Evolutionary conservation across 345 rosid species (phyloP), one percentile per base, ranked within the genome.

Genomic region (Acer saccharum): DNA sequence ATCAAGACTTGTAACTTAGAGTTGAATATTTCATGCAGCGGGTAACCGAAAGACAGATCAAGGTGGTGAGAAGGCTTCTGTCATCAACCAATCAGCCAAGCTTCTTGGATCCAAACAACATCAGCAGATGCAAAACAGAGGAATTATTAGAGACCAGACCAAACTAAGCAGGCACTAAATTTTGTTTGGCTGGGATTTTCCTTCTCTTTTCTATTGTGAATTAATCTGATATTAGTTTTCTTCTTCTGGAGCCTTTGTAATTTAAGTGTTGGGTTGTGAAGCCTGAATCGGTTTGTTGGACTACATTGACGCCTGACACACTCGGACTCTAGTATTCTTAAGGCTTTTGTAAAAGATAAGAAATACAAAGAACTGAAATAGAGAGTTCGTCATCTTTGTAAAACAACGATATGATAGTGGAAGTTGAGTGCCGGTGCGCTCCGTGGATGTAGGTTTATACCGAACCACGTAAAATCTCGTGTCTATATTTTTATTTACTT

Each of bases 51-150:
- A 84, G 63, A 71, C 94, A 87, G 84, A 80, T 86, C 88, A 75
- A 86, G 78, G 94, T 90, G 20, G 91, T 90, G 68, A 92, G 90
- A 73, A 83, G 97, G 77, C 87, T 90, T 25, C 27, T 90, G 18
- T 89, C 90, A 35, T 88, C 94, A 50, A 90, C 97, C n/a, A 82
- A 88, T 69, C 97, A 92, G 81, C 97, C 97, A n/a, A 90, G 94
- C 80, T 92, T 92, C 87, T 60, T 86, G 79, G 68, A 79, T 73
- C 83, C 72, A 1, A 79, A 82, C 77, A 84, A 79, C 62, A 41
- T 83, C 64, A 32, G 44, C 1, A 80, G 72, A 25, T 69, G 76
- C 54, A 81, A 69, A 69, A 72, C 29, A 46, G 65, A 79, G 41
- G 78, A 72, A 66, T 23, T 50, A 18, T 25, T 44, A 32, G 41